Percentiles rank a stretch among this genome's conserved stretches.
Conservation (phyloP, 208 protist species). For the Wallacemonas sp. region DNA sequence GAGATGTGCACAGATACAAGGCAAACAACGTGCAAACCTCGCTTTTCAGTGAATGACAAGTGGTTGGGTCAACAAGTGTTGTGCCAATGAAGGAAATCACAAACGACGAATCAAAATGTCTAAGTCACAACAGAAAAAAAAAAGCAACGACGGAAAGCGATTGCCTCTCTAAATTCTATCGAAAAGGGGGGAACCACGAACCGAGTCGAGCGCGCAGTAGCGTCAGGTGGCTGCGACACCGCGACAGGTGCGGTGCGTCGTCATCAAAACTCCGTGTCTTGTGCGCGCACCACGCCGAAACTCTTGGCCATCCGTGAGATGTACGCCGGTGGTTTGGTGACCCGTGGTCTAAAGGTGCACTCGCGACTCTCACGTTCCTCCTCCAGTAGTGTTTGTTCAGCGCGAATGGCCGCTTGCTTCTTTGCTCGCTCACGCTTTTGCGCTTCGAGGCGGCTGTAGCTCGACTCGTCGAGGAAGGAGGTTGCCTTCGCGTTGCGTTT, state of each 20-base stretch:
- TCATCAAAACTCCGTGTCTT: slow-evolving; percentile 48
- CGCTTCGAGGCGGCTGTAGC: slow-evolving; percentile 39
- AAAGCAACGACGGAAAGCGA: not conserved
- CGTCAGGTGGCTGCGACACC: too few relatives aligned
- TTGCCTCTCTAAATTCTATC: too few relatives aligned
- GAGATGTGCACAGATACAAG: too few relatives aligned
- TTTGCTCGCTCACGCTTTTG: slow-evolving; percentile 10
- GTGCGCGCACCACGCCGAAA: slow-evolving; percentile 64
- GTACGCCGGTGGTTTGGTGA: slow-evolving; percentile 63
- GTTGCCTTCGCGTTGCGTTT: slow-evolving; percentile 37
- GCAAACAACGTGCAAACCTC: too few relatives aligned
- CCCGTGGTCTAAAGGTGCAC: slow-evolving; percentile 73
- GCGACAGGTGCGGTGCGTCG: too few relatives aligned
- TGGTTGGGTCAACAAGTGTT: too few relatives aligned
- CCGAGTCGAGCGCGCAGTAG: too few relatives aligned
- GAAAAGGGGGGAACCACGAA: too few relatives aligned
- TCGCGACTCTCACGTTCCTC: slow-evolving; percentile 14
- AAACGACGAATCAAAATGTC: too few relatives aligned
- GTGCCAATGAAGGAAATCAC: too few relatives aligned
- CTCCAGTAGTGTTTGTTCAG: slow-evolving; percentile 23
- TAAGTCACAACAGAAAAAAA: slow-evolving; percentile 1
- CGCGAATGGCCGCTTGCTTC: slow-evolving; percentile 27
- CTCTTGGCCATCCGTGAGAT: slow-evolving; percentile 69
- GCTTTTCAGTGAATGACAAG: too few relatives aligned
- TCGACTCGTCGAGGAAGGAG: slow-evolving; percentile 50